Conservation (phyloP, 169 alveolate species). For the Fabrea salina region DNA sequence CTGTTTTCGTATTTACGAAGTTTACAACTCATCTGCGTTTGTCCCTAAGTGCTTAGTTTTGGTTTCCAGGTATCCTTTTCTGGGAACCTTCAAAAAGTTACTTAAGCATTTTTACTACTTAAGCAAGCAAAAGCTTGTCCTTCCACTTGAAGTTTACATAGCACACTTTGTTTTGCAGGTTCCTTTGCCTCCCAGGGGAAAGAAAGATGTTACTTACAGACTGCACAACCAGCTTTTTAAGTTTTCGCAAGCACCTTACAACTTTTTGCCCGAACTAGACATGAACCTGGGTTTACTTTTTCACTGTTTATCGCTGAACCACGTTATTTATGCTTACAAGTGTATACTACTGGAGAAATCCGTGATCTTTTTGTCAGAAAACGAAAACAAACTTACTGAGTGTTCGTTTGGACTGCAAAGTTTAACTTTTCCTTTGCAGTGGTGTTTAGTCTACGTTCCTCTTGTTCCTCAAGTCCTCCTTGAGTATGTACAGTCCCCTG, state of each 20-base stretch:
- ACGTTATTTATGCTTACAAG: not conserved
- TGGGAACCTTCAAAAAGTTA: too few species aligned
- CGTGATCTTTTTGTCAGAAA: not conserved
- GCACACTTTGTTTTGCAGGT: not conserved
- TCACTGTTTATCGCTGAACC: not conserved
- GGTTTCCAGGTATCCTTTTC: too few species aligned
- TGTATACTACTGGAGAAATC: not conserved
- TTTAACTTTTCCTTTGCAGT: slow-evolving; percentile 57
- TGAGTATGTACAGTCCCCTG: slow-evolving; percentile 56
- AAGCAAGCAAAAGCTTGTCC: too few species aligned
- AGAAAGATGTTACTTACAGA: not conserved
- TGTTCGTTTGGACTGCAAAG: not conserved
- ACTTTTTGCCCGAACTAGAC: not conserved
- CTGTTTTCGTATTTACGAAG: slow-evolving; percentile 8
- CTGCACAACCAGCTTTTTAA: not conserved
- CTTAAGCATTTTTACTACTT: too few species aligned
- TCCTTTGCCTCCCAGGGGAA: not conserved
- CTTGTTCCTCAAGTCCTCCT: slow-evolving; percentile 51
- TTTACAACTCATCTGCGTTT: too few species aligned
- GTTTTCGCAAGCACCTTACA: not conserved
- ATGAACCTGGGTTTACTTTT: not conserved
- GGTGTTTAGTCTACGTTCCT: slow-evolving; percentile 59
- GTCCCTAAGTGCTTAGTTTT: too few species aligned
- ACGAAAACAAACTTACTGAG: not conserved
- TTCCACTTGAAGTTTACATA: not conserved